Evolutionary conservation across 257 asterid genomes (phyloP).

Genomic region (Fraxinus anomala): DNA sequence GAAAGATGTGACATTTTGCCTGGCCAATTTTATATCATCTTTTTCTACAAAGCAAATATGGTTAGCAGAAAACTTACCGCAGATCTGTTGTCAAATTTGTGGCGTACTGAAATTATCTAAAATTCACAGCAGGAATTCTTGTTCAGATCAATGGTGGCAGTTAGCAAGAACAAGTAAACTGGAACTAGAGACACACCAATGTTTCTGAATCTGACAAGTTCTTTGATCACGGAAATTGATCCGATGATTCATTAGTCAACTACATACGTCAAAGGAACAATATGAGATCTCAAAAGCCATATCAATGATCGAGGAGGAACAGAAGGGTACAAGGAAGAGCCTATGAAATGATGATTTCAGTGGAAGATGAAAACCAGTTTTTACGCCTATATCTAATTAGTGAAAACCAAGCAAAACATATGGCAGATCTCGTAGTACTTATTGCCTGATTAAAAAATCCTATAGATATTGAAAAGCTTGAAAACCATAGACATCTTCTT

Average conservation of each 20-base stretch:
- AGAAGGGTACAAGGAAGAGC: neutral
- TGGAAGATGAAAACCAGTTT: neutral
- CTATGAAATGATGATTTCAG: neutral
- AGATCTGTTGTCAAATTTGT: conserved; percentile 48
- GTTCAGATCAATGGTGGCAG: neutral
- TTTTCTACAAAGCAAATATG: neutral
- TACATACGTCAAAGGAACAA: neutral
- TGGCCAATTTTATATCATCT: neutral
- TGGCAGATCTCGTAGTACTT: neutral
- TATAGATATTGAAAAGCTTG: no score
- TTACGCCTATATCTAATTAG: neutral
- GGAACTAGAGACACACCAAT: conserved; percentile 35
- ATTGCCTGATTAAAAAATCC: no score
- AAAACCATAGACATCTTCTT: no score
- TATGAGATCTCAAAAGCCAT: neutral
- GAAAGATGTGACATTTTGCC: no score
- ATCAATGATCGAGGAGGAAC: no score
- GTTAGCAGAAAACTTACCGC: conserved; percentile 48
- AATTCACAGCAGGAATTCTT: conserved; percentile 8
- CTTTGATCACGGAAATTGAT: conserved; percentile 30
- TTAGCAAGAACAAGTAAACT: neutral
- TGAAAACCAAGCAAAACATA: neutral
- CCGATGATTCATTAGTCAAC: neutral
- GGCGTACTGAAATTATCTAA: conserved; percentile 36
- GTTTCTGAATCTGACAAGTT: conserved; percentile 31